Conservation (phyloP, 768 basidiomycete genomes). For the Russula virescens region DNA sequence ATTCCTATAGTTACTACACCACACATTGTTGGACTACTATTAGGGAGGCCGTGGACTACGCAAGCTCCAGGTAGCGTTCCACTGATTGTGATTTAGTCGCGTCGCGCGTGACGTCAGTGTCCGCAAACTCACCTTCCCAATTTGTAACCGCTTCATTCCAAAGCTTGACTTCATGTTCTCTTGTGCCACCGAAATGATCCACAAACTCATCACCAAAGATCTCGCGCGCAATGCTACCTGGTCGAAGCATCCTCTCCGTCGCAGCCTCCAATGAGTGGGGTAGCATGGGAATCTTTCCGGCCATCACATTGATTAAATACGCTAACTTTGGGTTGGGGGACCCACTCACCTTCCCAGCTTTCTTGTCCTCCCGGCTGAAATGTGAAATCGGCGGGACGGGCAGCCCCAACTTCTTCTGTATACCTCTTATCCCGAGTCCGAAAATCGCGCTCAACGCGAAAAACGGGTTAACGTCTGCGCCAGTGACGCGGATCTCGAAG, state of each 20-base stretch:
- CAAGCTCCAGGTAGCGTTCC: slow-evolving; percentile 82
- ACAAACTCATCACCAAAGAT: slow-evolving; percentile 87
- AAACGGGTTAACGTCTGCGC: slow-evolving; percentile 96
- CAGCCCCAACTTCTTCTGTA: slow-evolving; percentile 66
- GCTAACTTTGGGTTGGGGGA: neutral
- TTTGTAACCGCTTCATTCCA: slow-evolving; percentile 90
- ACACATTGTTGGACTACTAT: neutral
- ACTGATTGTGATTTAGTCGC: slow-evolving; percentile 40
- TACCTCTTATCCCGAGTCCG: slow-evolving; percentile 79
- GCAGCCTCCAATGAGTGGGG: slow-evolving; percentile 77
- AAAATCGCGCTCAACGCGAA: slow-evolving; percentile 86
- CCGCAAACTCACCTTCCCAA: slow-evolving; percentile 74
- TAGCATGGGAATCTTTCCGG: slow-evolving; percentile 59
- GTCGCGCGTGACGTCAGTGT: neutral
- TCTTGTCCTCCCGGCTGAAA: slow-evolving; percentile 49
- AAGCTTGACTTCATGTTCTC: slow-evolving; percentile 79
- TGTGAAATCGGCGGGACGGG: slow-evolving; percentile 65
- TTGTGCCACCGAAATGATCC: slow-evolving; percentile 93
- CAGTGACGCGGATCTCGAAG: slow-evolving; percentile 90
- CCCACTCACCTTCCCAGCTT: slow-evolving; percentile 47
- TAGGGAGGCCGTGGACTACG: slow-evolving; percentile 33
- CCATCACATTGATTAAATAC: neutral
- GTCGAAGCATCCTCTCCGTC: slow-evolving; percentile 71
- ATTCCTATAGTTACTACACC: neutral
- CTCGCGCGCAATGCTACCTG: slow-evolving; percentile 78